These are phyloP conservation scores for Rasamsonia emersonii DNA, from an alignment of 2,329 filamentous ascomycete species.

Conservation along the genomic window DNA sequence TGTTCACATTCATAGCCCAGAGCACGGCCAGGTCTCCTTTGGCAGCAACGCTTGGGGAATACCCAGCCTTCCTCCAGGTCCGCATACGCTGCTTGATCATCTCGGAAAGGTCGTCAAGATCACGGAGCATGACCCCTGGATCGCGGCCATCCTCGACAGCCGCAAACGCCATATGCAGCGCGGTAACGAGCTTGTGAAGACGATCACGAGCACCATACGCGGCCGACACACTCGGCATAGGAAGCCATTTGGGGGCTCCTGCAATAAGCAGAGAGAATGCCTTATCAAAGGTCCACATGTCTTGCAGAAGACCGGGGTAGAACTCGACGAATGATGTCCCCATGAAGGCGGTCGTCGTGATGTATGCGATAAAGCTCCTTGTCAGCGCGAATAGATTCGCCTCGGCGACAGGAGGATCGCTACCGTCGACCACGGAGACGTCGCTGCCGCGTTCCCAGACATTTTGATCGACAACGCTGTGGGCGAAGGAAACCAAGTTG, in stretches of 20 bases:
- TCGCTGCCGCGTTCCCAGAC: conserved; percentile 52
- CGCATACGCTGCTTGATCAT: conserved; percentile 36
- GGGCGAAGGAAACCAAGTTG: conserved; percentile 51
- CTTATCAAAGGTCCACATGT: conserved; percentile 48
- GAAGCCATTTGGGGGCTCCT: conserved; percentile 49
- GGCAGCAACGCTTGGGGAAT: conserved; percentile 30
- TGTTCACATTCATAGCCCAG: conserved; percentile 49
- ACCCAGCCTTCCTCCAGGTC: conserved; percentile 29
- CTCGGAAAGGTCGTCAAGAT: conserved; percentile 42
- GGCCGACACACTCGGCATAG: conserved; percentile 42
- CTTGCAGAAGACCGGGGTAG: conserved; percentile 45
- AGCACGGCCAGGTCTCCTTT: conserved; percentile 41
- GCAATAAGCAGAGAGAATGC: conserved; percentile 46
- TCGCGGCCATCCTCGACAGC: conserved; percentile 34
- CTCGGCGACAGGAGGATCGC: conserved; percentile 34
- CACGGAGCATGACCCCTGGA: conserved; percentile 36
- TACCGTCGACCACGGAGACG: conserved; percentile 34
- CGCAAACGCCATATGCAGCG: conserved; percentile 36
- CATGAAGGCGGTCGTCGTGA: conserved; percentile 40
- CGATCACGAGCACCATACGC: conserved; percentile 41
- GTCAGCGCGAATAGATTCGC: conserved; percentile 45
- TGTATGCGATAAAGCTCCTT: conserved; percentile 48
- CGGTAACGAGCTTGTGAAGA: conserved; percentile 31
- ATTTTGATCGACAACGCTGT: conserved; percentile 53
- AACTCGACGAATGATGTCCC: conserved; percentile 44